Evolutionary conservation across 352 stramenopile genomes (phyloP).

Genomic region (Phytophthora constricta): DNA sequence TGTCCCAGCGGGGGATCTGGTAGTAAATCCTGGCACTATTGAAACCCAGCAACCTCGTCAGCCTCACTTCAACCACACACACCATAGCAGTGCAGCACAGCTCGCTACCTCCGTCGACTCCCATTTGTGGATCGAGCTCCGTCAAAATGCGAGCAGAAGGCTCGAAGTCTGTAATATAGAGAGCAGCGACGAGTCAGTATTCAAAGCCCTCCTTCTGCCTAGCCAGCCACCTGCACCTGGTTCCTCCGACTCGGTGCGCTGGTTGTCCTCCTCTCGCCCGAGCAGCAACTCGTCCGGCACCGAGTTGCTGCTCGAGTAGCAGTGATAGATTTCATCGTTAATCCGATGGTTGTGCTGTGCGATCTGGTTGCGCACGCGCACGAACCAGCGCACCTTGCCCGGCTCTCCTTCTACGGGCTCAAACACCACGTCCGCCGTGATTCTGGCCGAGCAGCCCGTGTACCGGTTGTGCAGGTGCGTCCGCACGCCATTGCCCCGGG

Average conservation of each 20-base stretch:
- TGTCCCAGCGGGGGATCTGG: not conserved
- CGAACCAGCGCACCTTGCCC: conserved; percentile 61
- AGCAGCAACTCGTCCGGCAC: conserved; percentile 76
- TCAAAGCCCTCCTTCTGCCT: not conserved
- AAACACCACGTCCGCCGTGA: conserved; percentile 80
- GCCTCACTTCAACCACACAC: not conserved
- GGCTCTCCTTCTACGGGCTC: conserved; percentile 49
- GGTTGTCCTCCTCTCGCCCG: conserved; percentile 23
- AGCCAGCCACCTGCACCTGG: conserved; percentile 21
- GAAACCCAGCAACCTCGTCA: conserved; percentile 1
- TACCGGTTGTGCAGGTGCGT: conserved; percentile 82
- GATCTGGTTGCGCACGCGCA: conserved; percentile 85
- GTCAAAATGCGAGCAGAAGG: conserved; percentile 30
- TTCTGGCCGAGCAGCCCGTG: conserved; percentile 74
- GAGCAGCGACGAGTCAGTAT: not conserved
- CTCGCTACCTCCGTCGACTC: conserved; percentile 26
- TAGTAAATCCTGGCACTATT: conserved; percentile 3
- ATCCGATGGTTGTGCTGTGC: conserved; percentile 80
- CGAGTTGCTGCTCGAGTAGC: conserved; percentile 83
- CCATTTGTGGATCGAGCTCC: conserved; percentile 32
- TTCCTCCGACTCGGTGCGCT: conserved; percentile 39
- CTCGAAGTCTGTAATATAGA: conserved; percentile 30
- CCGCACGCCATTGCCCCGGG: conserved; percentile 71
- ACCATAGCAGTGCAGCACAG: not conserved
- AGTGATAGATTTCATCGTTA: conserved; percentile 80